Percentiles rank a stretch among this genome's conserved stretches.
Conservation (phyloP, 208 protist species). For the Polymyxa betae region DNA sequence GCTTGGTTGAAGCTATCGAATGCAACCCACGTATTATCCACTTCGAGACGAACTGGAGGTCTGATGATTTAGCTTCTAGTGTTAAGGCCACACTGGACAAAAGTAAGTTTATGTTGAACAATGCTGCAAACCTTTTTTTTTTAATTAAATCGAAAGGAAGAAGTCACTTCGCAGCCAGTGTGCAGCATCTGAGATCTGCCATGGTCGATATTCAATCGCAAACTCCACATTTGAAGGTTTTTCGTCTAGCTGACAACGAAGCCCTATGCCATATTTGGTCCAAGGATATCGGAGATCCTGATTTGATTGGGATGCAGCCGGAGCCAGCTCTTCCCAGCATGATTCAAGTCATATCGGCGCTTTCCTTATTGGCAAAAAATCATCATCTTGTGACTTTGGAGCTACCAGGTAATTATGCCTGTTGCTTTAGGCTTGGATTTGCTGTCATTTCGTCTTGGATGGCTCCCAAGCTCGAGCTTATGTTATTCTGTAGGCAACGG, state of each 20-base stretch:
- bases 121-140: neutral
- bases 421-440: neutral
- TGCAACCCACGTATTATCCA: slow-evolving; percentile 4
- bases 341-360: neutral
- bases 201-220: slow-evolving; percentile 7
- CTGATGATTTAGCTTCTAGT: neutral
- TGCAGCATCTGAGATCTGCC: neutral
- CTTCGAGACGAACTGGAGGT: neutral
- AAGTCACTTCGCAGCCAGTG: neutral
- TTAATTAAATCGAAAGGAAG: neutral
- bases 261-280: neutral
- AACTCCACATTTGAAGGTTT: slow-evolving; percentile 5
- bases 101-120: neutral
- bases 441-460: neutral
- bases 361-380: slow-evolving; percentile 42
- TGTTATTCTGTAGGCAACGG: no score
- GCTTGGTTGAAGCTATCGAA: neutral
- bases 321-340: no score
- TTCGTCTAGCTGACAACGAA: slow-evolving; percentile 11
- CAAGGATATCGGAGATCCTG: neutral
- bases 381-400: neutral
- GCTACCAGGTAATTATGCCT: neutral
- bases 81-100: neutral
- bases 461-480: neutral
- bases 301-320: no score